These are phyloP conservation scores for Penicillium brevicompactum DNA, from an alignment of 2,329 filamentous ascomycete species.

Conservation along the genomic window DNA sequence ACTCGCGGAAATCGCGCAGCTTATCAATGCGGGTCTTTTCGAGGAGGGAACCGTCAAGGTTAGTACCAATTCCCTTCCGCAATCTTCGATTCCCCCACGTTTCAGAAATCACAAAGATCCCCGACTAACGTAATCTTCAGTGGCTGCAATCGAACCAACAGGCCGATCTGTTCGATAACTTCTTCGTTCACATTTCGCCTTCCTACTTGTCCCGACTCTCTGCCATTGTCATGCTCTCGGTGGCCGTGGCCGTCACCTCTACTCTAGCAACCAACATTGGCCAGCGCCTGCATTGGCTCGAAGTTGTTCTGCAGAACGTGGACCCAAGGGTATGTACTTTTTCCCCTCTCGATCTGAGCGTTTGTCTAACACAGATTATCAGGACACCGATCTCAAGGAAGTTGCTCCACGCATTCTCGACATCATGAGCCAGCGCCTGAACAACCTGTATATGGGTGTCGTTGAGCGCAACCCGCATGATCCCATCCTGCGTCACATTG, in stretches of 20 bases:
- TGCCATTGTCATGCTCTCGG: constrained; percentile 61
- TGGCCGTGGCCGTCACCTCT: constrained; percentile 63
- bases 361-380: constrained; percentile 3
- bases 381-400: constrained; percentile 58
- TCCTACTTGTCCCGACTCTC: constrained; percentile 58
- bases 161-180: constrained; percentile 61
- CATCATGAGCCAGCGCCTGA: constrained; percentile 59
- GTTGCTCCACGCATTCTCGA: constrained; percentile 63
- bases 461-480: constrained; percentile 55
- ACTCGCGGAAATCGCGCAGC: constrained; percentile 42
- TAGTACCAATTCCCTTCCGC: constrained; percentile 15
- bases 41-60: constrained; percentile 52
- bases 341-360: neutral
- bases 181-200: constrained; percentile 62
- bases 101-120: neutral
- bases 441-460: constrained; percentile 59
- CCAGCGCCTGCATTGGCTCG: constrained; percentile 62
- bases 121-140: constrained; percentile 34
- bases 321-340: constrained; percentile 55
- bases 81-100: too few species aligned
- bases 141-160: constrained; percentile 66
- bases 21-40: constrained; percentile 43
- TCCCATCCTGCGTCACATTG: constrained; percentile 55
- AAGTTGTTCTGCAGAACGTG: constrained; percentile 56
- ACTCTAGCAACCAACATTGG: constrained; percentile 55